These are phyloP conservation scores for Saccharomyces eubayanus DNA, from an alignment of 805 yeast genomes.

Conservation along the genomic window DNA sequence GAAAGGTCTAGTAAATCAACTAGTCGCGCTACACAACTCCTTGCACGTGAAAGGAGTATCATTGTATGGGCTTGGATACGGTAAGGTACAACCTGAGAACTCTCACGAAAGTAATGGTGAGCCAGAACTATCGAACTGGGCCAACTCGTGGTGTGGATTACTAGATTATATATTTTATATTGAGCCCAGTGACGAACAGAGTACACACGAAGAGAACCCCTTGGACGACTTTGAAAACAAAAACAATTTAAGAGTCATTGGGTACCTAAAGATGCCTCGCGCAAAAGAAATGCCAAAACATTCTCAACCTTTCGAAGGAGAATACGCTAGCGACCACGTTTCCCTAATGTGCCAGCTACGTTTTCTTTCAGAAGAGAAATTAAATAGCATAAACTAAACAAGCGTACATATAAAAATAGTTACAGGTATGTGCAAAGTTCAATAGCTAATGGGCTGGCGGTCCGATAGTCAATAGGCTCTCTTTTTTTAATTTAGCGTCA, in stretches of 20 bases:
- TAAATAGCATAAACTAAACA: not conserved
- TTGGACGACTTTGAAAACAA: constrained; percentile 35
- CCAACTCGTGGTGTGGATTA: constrained; percentile 77
- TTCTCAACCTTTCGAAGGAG: constrained; percentile 75
- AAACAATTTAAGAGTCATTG: constrained; percentile 39
- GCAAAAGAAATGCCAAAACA: constrained; percentile 67
- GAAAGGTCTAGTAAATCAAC: constrained; percentile 32
- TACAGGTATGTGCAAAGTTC: not conserved
- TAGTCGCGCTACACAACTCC: constrained; percentile 48
- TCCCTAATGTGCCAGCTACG: constrained; percentile 63
- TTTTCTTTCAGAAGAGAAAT: not conserved
- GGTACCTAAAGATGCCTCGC: constrained; percentile 59
- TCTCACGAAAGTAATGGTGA: constrained; percentile 55
- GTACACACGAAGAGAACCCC: constrained; percentile 28
- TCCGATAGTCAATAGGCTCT: not conserved
- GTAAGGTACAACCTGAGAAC: constrained; percentile 53
- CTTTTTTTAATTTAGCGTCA: not conserved
- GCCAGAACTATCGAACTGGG: constrained; percentile 88
- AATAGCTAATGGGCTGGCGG: not conserved
- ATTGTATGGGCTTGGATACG: constrained; percentile 61
- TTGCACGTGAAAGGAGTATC: constrained; percentile 56
- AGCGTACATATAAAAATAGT: not conserved
- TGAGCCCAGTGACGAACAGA: constrained; percentile 39
- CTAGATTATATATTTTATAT: constrained; percentile 74
- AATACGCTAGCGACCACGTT: constrained; percentile 84